Base-by-base conservation (phyloP, 352 stramenopile species). In the Pythium guiyangense region DNA sequence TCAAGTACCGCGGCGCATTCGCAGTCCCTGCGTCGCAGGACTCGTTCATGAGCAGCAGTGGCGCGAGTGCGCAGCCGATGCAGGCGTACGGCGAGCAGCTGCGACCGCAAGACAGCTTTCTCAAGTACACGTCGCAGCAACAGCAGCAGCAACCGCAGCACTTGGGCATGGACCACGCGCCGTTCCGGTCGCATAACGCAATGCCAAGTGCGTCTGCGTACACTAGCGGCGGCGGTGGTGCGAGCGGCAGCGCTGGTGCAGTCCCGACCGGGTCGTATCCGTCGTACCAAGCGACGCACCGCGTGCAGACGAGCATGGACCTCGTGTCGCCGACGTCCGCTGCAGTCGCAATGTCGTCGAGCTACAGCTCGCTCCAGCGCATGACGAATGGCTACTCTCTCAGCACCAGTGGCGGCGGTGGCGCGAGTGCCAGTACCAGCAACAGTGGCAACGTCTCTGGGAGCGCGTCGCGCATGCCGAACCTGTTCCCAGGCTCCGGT, bases 91-190 rank as follows among this genome's bases (percentile, higher is more conserved):
- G 35, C 14, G 34, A 31, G 18, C 42, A 51, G 26, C 31, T 37
- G 31, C 55, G 48, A 25, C 55, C 54, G 39, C 55, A 61, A 40
- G 55, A 61, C 12, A 50, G n/a, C 63, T 43, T 73, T 50, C 39
- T 74, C 59, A 45, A 74, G 65, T 63, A 63, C 57, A 37, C 69
- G 69, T 49, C 69, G 20, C 73, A 82, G 39, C 64, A 52, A 4
- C 61, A 63, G 14, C 68, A 77, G 44, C 54, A 48, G n/a, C 54
- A 60, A 26, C 1, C 31, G 4, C 59, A 65, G 31, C 59, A 61
- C 8, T 45, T 61, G 47, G 46, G 52, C 2, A 47, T 61, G 20
- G 59, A 64, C 47, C 52, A 56, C 15, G 29, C 20, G 45, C 15
- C 53, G 20, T 63, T 63, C 27, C 57, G 57, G 8, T 27, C 49